Conservation (phyloP, 495 filamentous ascomycete genomes). For the Acidomyces sp. region DNA sequence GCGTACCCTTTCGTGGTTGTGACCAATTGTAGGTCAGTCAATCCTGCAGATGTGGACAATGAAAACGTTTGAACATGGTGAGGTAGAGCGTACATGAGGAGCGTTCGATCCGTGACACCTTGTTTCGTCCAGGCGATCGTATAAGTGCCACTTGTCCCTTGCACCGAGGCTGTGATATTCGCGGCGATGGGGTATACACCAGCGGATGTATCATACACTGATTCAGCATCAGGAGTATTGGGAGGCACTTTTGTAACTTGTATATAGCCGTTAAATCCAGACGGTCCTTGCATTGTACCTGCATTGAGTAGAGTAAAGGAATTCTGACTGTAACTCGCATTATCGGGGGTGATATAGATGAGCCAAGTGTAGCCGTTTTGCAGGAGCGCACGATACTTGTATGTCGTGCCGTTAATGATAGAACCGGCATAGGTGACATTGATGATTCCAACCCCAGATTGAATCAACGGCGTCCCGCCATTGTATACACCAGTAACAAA, state of each 20-base stretch:
- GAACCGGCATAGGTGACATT: constrained; percentile 47
- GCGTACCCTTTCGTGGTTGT: constrained; percentile 81
- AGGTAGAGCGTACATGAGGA: constrained; percentile 81
- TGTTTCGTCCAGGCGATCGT: constrained; percentile 54
- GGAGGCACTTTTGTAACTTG: constrained; percentile 68
- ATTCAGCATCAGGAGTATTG: constrained; percentile 43
- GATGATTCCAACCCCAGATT: constrained; percentile 60
- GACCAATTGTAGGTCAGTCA: constrained; percentile 49
- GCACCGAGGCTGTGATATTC: constrained; percentile 47
- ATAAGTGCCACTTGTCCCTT: constrained; percentile 53
- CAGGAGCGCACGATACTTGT: constrained; percentile 61
- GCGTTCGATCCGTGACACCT: constrained; percentile 39
- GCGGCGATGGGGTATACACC: constrained; percentile 59
- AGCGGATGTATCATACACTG: constrained; percentile 57
- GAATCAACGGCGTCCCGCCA: constrained; percentile 53
- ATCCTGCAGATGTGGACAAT: constrained; percentile 36
- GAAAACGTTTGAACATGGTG: constrained; percentile 75
- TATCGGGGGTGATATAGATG: constrained; percentile 54
- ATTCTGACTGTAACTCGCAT: constrained; percentile 31
- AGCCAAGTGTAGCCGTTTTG: constrained; percentile 69
- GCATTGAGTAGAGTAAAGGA: constrained; percentile 36
- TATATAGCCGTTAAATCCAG: constrained; percentile 52
- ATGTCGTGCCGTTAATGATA: constrained; percentile 47
- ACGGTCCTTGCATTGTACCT: constrained; percentile 37
- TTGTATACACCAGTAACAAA: constrained; percentile 73